Base-by-base conservation (phyloP, 2,329 filamentous ascomycete genomes). In the Ceratocystis ficicola region DNA sequence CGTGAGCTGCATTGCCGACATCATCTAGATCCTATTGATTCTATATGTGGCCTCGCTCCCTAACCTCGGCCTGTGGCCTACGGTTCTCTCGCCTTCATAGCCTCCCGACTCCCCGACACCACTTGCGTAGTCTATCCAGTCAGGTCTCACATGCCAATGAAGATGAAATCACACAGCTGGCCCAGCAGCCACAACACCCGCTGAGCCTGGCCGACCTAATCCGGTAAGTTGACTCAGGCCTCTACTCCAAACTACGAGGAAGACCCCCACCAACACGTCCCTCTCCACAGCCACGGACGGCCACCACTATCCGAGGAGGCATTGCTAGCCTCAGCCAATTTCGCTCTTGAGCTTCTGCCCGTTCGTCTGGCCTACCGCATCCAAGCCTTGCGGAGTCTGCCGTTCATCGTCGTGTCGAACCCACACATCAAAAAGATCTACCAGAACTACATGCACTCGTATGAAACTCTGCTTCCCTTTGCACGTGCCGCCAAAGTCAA, bases 371-470 rank as follows among this genome's bases (percentile, higher is more conserved):
- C 94, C 30, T 90, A 95, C 74, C 90, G 94, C 66, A 95, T 99
- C 69, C 89, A 96, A 74, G 90, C 91, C 55, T 80, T 99, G 20
- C 87, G 92, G 69, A 96, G 95, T 73, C 84, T 99, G 7, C 94
- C 94, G 0, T 99, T 93, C 76, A 97, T 99, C 69, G 93, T 99
- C 65, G 94, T 99, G 30, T 92, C 93, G n/a, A 97, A 99, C 74
- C 90, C 91, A 0, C 90, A 96, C 74, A 91, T 99, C 70, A 89
- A 87, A 30, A 87, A 88, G 72, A 99, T 99, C 70, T 96, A 97
- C 79, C 86, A 89, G 76, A 97, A 96, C 76, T 99, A 99, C 75
- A 81, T 95, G 57, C 92, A 96, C 76, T 96, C 91, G 1, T 80
- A 99, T 22, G 93, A 89, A 1, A 95, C 91, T 0, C 81, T 99